Evolutionary conservation across 1,284 basidiomycete species (phyloP).

Genomic region (Ceratobasidium sp.): DNA sequence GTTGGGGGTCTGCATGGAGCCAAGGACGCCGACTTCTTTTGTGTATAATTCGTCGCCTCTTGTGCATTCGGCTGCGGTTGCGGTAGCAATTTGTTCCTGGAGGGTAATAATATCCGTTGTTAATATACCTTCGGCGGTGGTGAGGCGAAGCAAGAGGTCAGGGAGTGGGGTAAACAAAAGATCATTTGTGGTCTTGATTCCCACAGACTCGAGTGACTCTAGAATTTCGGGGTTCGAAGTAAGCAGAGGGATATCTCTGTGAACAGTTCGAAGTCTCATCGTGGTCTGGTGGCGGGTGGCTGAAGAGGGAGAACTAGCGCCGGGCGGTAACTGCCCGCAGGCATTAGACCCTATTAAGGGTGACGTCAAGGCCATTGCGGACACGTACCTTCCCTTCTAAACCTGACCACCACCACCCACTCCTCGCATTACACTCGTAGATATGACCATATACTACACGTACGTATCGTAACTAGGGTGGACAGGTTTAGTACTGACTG

Average conservation of each 20-base stretch:
- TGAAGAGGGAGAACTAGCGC: background rate
- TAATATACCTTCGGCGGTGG: background rate
- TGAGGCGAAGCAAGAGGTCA: slow-evolving; percentile 63
- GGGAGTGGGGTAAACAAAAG: slow-evolving; percentile 64
- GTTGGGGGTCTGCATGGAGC: slow-evolving; percentile 44
- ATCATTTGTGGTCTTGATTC: slow-evolving; percentile 68
- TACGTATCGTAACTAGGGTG: background rate
- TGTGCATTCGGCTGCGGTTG: slow-evolving; percentile 59
- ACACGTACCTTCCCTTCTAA: slow-evolving; percentile 27
- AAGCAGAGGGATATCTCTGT: slow-evolving; percentile 4
- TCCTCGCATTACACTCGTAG: slow-evolving; percentile 45
- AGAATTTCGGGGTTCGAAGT: slow-evolving; percentile 51
- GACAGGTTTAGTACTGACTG: background rate
- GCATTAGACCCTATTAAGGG: slow-evolving; percentile 3
- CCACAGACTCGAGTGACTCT: slow-evolving; percentile 56
- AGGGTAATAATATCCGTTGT: slow-evolving; percentile 62
- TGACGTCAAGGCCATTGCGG: slow-evolving; percentile 40
- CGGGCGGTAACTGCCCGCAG: background rate
- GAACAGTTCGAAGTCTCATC: slow-evolving; percentile 33
- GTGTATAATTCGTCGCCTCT: slow-evolving; percentile 59
- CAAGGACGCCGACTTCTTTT: slow-evolving; percentile 51
- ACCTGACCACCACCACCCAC: slow-evolving; percentile 21
- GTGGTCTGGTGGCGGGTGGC: background rate
- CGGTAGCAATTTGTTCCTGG: slow-evolving; percentile 60
- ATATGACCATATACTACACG: slow-evolving; percentile 76